A percentile compares a stretch with the other conserved stretches of the same genome.
These are phyloP conservation scores for Cercospora citrullina DNA, from an alignment of 2,329 filamentous ascomycete species.

Conservation along the genomic window DNA sequence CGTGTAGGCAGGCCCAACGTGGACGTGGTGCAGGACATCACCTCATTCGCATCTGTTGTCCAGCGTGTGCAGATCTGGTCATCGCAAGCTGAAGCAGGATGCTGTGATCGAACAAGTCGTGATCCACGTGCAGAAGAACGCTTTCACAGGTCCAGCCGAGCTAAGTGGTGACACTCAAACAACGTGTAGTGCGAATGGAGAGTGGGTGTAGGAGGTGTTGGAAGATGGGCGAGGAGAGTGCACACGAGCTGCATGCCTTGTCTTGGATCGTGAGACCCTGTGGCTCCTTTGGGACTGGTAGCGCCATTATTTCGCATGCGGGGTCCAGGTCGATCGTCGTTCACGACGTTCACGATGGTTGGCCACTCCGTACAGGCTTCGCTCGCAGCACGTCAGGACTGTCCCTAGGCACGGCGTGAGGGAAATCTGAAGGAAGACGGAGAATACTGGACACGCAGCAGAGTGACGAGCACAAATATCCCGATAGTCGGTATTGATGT, in stretches of 20 bases:
- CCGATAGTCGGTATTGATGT: not conserved
- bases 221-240: not conserved
- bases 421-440: not conserved
- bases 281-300: not conserved
- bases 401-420: not conserved
- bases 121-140: not conserved
- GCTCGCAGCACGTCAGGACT: not conserved
- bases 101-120: not conserved
- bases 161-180: not conserved
- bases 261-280: conserved; percentile 1
- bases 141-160: not conserved
- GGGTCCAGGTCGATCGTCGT: not conserved
- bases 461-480: not conserved
- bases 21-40: conserved; percentile 8
- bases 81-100: not conserved
- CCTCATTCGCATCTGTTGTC: not conserved
- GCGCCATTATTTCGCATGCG: conserved; percentile 1
- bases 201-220: not conserved
- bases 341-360: not conserved
- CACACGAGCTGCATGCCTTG: not conserved
- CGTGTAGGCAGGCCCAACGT: not conserved
- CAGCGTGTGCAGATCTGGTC: not conserved
- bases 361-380: not conserved
- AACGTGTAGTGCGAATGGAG: not conserved
- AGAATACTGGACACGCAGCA: not conserved